Percentiles rank a stretch among this genome's conserved stretches.
Evolutionary conservation across 2,329 filamentous ascomycete genomes (phyloP).

Genomic region (Botrytis byssoidea): DNA sequence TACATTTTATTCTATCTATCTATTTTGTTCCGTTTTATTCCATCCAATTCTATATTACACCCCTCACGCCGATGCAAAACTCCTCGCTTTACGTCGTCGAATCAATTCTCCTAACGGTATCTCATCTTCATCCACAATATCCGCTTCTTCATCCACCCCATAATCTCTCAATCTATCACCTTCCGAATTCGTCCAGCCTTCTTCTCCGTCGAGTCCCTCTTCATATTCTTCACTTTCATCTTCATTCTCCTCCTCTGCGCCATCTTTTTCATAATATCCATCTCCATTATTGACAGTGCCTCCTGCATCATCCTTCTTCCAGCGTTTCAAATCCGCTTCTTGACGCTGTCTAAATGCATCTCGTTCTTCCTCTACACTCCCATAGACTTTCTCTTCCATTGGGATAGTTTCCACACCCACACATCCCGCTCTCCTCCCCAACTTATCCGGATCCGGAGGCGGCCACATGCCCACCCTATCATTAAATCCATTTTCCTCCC

Average conservation of each 20-base stretch:
- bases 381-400: slow-evolving; percentile 26
- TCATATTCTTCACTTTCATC: slow-evolving; percentile 34
- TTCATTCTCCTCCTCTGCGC: slow-evolving; percentile 30
- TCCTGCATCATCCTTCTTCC: slow-evolving; percentile 25
- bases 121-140: slow-evolving; percentile 58
- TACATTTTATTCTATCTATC: not conserved
- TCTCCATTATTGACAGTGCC: not conserved
- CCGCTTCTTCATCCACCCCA: slow-evolving; percentile 74
- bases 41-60: not conserved
- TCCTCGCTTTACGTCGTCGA: slow-evolving; percentile 48
- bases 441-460: slow-evolving; percentile 61
- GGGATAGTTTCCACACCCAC: slow-evolving; percentile 14
- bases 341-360: slow-evolving; percentile 52
- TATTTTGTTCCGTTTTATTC: not conserved
- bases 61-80: not conserved
- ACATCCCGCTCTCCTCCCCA: slow-evolving; percentile 37
- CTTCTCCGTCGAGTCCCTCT: slow-evolving; percentile 47
- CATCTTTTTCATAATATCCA: slow-evolving; percentile 28
- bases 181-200: slow-evolving; percentile 71
- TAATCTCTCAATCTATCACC: slow-evolving; percentile 74
- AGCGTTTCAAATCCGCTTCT: slow-evolving; percentile 47
- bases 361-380: slow-evolving; percentile 41
- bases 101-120: slow-evolving; percentile 69
- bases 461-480: slow-evolving; percentile 60
- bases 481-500: slow-evolving; percentile 79